A percentile compares a stretch with the other conserved stretches of the same genome.
Evolutionary conservation across 768 basidiomycete genomes (phyloP).

Genomic region (Boletus tomentosulus): DNA sequence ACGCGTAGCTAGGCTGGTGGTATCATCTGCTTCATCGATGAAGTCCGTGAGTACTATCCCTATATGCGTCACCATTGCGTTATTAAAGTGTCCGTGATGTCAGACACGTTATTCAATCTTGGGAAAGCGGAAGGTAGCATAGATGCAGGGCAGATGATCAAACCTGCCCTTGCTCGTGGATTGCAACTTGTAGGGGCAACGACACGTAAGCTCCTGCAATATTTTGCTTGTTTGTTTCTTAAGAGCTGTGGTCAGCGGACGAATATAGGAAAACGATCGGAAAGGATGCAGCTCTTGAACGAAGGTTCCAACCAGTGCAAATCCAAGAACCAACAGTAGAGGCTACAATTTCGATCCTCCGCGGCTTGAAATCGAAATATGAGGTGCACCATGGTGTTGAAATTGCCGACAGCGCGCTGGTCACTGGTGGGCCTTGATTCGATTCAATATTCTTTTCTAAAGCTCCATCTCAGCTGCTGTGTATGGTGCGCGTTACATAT

Average conservation of each 20-base stretch:
- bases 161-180: constrained; percentile 83
- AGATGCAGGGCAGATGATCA: constrained; percentile 92
- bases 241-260: constrained; percentile 42
- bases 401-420: constrained; percentile 83
- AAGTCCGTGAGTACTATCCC: constrained; percentile 68
- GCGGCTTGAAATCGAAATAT: constrained; percentile 79
- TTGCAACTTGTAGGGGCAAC: constrained; percentile 89
- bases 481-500: constrained; percentile 80
- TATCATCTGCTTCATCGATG: constrained; percentile 91
- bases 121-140: constrained; percentile 91
- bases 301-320: constrained; percentile 85
- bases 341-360: constrained; percentile 80
- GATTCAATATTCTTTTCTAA: neutral
- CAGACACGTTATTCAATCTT: constrained; percentile 79
- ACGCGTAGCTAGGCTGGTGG: constrained; percentile 51
- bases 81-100: neutral
- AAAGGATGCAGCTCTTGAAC: constrained; percentile 87
- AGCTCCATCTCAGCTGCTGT: constrained; percentile 56
- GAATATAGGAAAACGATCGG: constrained; percentile 90
- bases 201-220: constrained; percentile 52
- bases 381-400: constrained; percentile 94
- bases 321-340: constrained; percentile 89
- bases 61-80: neutral
- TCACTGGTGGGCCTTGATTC: constrained; percentile 54
- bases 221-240: neutral